phyloP scores from a whole-genome alignment of 23 red algal species.

The Gracilaria vermiculophylla region DNA sequence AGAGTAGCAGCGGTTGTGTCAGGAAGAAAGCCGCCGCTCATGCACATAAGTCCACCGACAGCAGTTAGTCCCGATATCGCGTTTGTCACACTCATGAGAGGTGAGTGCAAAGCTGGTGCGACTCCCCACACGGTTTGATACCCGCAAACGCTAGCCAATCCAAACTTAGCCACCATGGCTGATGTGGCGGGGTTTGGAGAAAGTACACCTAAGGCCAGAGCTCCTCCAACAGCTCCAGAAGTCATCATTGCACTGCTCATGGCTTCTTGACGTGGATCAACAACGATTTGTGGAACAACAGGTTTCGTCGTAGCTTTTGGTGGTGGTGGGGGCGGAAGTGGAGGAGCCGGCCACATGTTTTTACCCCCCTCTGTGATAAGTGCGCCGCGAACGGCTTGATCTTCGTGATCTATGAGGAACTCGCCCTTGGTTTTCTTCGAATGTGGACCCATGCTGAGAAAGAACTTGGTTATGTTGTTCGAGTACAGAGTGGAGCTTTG shows the following conservation, averaged over 20 bases:
- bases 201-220: constrained; percentile 47
- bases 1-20: constrained; percentile 40
- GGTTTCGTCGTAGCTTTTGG: constrained; percentile 42
- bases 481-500: constrained; percentile 68
- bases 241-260: constrained; percentile 52
- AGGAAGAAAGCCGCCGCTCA: constrained; percentile 65
- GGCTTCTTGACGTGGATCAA: constrained; percentile 44
- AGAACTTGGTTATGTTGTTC: constrained; percentile 74
- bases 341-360: constrained; percentile 70
- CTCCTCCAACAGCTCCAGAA: constrained; percentile 55
- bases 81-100: constrained; percentile 79
- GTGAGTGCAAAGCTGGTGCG: constrained; percentile 71
- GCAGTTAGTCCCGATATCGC: constrained; percentile 70
- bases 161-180: constrained; percentile 63
- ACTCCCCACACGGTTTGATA: constrained; percentile 78
- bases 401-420: constrained; percentile 70
- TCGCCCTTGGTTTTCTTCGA: constrained; percentile 66
- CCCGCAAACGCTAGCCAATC: constrained; percentile 61
- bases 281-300: constrained; percentile 32
- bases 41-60: constrained; percentile 57
- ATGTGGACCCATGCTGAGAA: constrained; percentile 68
- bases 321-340: constrained; percentile 52
- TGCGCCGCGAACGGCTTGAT: constrained; percentile 71
- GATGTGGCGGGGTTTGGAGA: constrained; percentile 56
- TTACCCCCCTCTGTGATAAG: constrained; percentile 57